Conservation (phyloP, 1,284 basidiomycete genomes). For the Cryptococcus sp. region DNA sequence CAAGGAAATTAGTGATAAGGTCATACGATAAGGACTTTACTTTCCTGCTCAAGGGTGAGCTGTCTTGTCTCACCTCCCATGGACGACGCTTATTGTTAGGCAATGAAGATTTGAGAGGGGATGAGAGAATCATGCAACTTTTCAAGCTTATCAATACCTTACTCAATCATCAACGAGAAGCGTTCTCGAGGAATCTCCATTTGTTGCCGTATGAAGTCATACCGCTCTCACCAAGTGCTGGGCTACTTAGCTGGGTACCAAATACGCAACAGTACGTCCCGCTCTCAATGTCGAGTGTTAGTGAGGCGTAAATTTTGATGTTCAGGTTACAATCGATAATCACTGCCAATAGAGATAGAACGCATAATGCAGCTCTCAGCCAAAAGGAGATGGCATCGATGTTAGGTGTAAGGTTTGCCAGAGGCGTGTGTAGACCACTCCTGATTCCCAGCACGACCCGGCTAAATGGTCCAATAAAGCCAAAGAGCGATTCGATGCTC, state of each 20-base stretch:
- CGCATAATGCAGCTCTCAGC: conserved; percentile 23
- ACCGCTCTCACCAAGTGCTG: conserved; percentile 36
- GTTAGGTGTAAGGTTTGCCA: conserved; percentile 30
- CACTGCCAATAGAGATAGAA: conserved; percentile 27
- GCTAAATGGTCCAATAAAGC: conserved; percentile 7
- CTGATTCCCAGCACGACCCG: not conserved
- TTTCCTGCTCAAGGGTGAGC: conserved; percentile 41
- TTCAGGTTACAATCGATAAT: conserved; percentile 35
- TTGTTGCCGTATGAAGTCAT: conserved; percentile 38
- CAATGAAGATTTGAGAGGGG: conserved; percentile 37
- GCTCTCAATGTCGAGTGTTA: not conserved
- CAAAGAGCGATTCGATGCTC: conserved; percentile 25
- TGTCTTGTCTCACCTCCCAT: not conserved
- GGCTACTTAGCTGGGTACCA: conserved; percentile 38
- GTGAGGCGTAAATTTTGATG: not conserved
- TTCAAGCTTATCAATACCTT: conserved; percentile 42
- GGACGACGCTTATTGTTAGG: conserved; percentile 9
- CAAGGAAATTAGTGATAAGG: conserved; percentile 35
- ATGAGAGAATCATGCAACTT: conserved; percentile 47
- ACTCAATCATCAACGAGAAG: conserved; percentile 37
- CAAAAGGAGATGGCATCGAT: conserved; percentile 37
- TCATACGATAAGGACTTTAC: conserved; percentile 29
- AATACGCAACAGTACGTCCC: conserved; percentile 38
- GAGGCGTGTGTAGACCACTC: conserved; percentile 12
- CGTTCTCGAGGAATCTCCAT: conserved; percentile 39